Conservation (phyloP, 768 basidiomycete genomes). For the Baorangia bicolor region DNA sequence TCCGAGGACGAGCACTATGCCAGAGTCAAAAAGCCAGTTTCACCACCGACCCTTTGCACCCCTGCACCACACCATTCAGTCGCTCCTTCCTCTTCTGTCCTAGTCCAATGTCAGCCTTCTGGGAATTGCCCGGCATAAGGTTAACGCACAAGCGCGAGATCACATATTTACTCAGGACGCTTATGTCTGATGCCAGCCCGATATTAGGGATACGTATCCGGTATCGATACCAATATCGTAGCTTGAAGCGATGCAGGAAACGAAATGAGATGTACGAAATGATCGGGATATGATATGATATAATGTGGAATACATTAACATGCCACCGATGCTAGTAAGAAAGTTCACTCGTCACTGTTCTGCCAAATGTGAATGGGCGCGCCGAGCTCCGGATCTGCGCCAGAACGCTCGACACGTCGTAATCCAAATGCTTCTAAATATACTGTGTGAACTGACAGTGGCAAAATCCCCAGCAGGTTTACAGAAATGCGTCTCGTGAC, state of each 20-base stretch:
- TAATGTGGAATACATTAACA: constrained; percentile 28
- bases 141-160: constrained; percentile 4
- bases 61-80: not conserved
- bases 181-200: constrained; percentile 21
- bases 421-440: constrained; percentile 10
- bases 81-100: constrained; percentile 12
- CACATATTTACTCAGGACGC: constrained; percentile 5
- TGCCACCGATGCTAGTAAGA: constrained; percentile 3
- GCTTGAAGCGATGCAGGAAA: constrained; percentile 9
- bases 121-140: constrained; percentile 13
- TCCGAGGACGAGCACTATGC: not conserved
- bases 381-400: not conserved
- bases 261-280: constrained; percentile 20
- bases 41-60: constrained; percentile 5
- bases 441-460: constrained; percentile 13
- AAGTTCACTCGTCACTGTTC: not conserved
- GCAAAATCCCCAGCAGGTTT: constrained; percentile 21
- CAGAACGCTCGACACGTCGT: not conserved
- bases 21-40: constrained; percentile 6
- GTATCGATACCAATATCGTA: constrained; percentile 21
- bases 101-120: constrained; percentile 2
- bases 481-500: constrained; percentile 56
- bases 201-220: constrained; percentile 22
- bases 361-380: not conserved
- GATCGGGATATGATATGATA: constrained; percentile 24